Evolutionary conservation across 148 eudicot species (phyloP).

Genomic region (Pouteria glomerata): DNA sequence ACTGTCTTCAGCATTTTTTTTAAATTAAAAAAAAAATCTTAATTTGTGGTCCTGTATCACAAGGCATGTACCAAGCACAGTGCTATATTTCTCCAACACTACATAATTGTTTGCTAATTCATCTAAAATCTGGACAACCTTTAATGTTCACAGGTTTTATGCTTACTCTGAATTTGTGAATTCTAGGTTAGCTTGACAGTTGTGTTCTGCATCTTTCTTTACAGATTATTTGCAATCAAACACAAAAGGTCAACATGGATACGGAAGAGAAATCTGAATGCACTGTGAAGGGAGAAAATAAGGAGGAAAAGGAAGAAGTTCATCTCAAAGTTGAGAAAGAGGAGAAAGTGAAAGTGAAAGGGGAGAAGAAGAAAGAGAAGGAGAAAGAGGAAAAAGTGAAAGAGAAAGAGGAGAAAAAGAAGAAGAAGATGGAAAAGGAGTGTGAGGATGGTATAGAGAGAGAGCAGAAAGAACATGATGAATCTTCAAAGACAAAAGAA

Average conservation of each 20-base stretch:
- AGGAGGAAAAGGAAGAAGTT: slow-evolving; percentile 29
- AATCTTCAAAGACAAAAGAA: neutral
- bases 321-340: slow-evolving; percentile 25
- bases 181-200: neutral
- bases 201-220: neutral
- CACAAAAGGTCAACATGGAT: neutral
- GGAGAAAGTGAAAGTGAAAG: neutral
- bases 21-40: neutral
- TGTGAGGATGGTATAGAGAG: neutral
- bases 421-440: neutral
- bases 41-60: neutral
- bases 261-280: slow-evolving; percentile 11
- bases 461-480: neutral
- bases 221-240: slow-evolving; percentile 8
- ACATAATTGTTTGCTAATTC: neutral
- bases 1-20: neutral
- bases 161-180: neutral
- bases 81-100: neutral
- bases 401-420: neutral
- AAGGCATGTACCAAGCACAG: neutral
- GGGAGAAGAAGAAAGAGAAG: neutral
- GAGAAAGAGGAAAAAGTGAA: neutral
- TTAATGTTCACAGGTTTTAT: neutral
- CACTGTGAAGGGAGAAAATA: neutral
- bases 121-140: neutral